Conservation (phyloP, 2,329 filamentous ascomycete genomes). For the Ceratocystis smalleyi region DNA sequence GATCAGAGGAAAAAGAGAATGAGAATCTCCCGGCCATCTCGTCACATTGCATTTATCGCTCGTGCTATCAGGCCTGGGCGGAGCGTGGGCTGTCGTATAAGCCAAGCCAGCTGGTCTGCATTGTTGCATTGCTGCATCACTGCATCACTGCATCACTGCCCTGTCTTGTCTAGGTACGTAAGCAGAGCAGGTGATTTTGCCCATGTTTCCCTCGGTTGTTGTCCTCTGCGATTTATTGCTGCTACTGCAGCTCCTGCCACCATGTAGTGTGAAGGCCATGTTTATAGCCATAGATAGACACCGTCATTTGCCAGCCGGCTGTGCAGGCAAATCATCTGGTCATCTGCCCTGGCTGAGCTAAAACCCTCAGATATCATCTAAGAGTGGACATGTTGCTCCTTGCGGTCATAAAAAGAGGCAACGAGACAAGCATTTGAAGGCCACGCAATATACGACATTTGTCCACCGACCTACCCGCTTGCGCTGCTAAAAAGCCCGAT, state of each 20-base stretch:
- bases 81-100: neutral
- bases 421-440: neutral
- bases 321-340: too few species aligned
- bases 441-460: neutral
- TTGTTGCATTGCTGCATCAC: too few species aligned
- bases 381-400: too few species aligned
- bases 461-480: neutral
- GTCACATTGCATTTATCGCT: conserved; percentile 1
- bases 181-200: neutral
- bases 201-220: neutral
- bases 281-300: too few species aligned
- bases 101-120: too few species aligned
- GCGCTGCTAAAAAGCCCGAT: neutral
- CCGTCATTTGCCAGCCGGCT: too few species aligned
- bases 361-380: too few species aligned
- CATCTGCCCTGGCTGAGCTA: too few species aligned
- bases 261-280: too few species aligned
- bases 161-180: neutral
- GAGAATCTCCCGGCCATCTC: neutral
- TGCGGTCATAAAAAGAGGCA: too few species aligned
- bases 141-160: neutral
- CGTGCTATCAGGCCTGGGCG: neutral
- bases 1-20: neutral
- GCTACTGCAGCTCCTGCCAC: too few species aligned
- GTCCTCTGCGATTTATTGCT: too few species aligned